Evolutionary conservation across 2,329 filamentous ascomycete genomes (phyloP), one percentile per base, ranked within the genome.

Genomic region (Phaeosphaeria sp.): DNA sequence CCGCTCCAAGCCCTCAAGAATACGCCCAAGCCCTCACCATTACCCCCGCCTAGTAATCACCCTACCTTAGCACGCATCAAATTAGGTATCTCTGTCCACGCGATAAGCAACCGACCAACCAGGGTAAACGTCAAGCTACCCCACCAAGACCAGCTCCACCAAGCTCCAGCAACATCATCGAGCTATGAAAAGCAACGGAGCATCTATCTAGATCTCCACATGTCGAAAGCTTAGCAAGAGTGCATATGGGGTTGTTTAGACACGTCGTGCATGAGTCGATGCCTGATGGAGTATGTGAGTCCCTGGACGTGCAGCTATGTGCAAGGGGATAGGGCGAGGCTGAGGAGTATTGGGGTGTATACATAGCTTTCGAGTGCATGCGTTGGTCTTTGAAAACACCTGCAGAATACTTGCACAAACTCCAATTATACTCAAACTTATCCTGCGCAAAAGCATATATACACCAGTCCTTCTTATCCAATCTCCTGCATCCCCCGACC

Each of bases 1-100:
- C 30, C 30, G 11, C 11, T 3, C 11, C 5, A 7, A 36, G 6
- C 30, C 30, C 11, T 13, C 5, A 3, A 13, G 11, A 13, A 6
- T 36, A 13, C 6, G 5, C 6, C 30, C 11, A 36, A 36, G 30
- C 6, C 11, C 11, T 36, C 6, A n/a, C 6, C 11, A 6, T 3
- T 36, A 36, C 11, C 30, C 15, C 30, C 3, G 3, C 30, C 30
- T 36, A 36, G 30, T 36, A 36, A 36, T 36, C 30, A 13, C 11
- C 25, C 11, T 13, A 36, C 30, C 30, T 36, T 36, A 36, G 30
- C 30, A 36, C 30, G 30, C 11, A 18, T 48, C 24, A 30, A 20
- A 50, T n/a, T 11, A 22, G 50, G 50, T 39, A 52, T 36, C 24
- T 46, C 40, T 52, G 46, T 52, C 50, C 50, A 52, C 24, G 50